Base-by-base conservation (phyloP, 495 filamentous ascomycete genomes). In the Podospora anserina region DNA sequence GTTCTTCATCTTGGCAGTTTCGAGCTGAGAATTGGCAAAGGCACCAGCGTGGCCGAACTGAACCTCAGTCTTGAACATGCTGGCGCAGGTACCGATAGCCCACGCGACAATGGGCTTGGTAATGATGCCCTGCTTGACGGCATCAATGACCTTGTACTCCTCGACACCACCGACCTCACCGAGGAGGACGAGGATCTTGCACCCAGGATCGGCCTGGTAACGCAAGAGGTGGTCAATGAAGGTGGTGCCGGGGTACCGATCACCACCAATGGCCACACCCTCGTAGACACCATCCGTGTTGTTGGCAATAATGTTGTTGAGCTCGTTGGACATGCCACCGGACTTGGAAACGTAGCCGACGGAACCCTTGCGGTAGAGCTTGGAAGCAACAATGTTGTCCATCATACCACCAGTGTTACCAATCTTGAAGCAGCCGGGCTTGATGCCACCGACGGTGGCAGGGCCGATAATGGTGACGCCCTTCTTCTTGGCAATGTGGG, bases 361-460 rank as follows among this genome's bases (percentile, higher is more conserved):
- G 64, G 96, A 98, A 74, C 95, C 95, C 82, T 92, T 92, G 82
- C 95, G 95, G 89, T 99, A 99, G 63, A 99, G 92, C 89, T 98
- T 99, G 82, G 96, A 98, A 73, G 95, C 94, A 68, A 99, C 95
- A 75, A 99, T 99, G 88, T 99, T 99, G 88, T 99, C 95, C 95
- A 99, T 99, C 95, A 99, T 99, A 82, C 95, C 95, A 88, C 95
- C 95, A 70, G 95, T 99, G 87, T 99, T 99, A 81, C 95, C 95
- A 71, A 99, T 99, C 89, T 98, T 99, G 89, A 91, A 99, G 77
- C 91, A 90, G 82, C 95, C 96, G 69, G 95, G 95, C 88, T 99
- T 99, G 86, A 99, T 97, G 77, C 95, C 95, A 88, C 95, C 95
- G 70, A 99, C 95, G 66, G 95, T 99, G 68, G 95, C 95, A 69